Conservation (phyloP, 2,329 filamentous ascomycete genomes). For the Botrytis fragariae region DNA sequence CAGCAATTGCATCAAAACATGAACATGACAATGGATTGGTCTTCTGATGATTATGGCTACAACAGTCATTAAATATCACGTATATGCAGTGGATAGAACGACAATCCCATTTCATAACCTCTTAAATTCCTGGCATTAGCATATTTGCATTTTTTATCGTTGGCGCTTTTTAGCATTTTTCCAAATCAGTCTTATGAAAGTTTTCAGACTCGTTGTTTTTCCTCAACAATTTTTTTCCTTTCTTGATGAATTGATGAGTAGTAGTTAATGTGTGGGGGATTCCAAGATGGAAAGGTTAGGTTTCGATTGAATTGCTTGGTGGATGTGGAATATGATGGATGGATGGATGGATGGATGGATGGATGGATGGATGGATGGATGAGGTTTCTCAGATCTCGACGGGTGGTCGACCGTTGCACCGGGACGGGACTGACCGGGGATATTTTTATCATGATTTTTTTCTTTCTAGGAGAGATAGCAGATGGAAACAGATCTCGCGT, state of each 20-base stretch:
- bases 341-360: not conserved
- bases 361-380: not conserved
- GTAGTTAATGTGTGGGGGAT: constrained; percentile 3
- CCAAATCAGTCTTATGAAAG: not conserved
- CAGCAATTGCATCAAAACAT: constrained; percentile 15
- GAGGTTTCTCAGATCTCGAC: constrained; percentile 11
- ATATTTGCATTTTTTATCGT: constrained; percentile 9
- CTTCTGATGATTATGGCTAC: constrained; percentile 19
- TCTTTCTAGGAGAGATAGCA: not conserved
- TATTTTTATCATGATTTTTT: constrained; percentile 13
- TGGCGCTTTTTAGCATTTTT: not conserved
- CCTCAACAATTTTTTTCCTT: not conserved
- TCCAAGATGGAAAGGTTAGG: not conserved
- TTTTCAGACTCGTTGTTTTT: not conserved
- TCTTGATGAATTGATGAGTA: constrained; percentile 11
- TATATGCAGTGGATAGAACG: not conserved
- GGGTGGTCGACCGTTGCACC: constrained; percentile 9
- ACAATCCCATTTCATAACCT: not conserved
- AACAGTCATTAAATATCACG: not conserved
- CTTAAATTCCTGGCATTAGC: not conserved
- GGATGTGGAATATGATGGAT: not conserved
- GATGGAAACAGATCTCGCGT: constrained; percentile 10
- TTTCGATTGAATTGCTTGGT: not conserved
- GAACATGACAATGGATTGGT: constrained; percentile 22
- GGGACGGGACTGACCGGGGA: constrained; percentile 13